Percentiles rank a stretch among this genome's conserved stretches.
phyloP scores from a whole-genome alignment of 305 asterid species.

The Fraxinus dipetala region DNA sequence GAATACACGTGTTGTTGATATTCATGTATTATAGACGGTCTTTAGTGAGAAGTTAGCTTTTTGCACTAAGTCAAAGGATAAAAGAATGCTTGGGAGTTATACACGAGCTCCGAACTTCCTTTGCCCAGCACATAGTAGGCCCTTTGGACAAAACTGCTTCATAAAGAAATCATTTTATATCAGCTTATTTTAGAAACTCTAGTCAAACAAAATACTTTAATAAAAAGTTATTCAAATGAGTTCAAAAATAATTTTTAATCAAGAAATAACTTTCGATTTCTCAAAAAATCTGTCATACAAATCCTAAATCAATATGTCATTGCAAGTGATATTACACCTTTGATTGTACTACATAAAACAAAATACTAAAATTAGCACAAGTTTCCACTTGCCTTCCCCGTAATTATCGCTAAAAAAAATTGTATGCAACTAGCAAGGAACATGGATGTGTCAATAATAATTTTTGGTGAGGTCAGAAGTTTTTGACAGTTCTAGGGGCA shows the following conservation, averaged over 20 bases:
- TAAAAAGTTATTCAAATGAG: not conserved
- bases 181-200: not conserved
- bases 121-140: no score
- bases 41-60: not conserved
- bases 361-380: not conserved
- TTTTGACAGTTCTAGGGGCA: not conserved
- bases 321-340: not conserved
- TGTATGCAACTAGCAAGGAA: not conserved
- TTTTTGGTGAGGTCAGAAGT: conserved; percentile 6
- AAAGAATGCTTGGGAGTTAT: no score
- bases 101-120: no score
- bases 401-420: not conserved
- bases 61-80: not conserved
- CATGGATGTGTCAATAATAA: not conserved
- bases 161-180: no score
- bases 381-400: not conserved
- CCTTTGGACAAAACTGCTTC: no score
- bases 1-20: not conserved
- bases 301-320: not conserved
- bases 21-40: not conserved
- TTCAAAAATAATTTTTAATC: not conserved
- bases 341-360: not conserved
- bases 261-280: not conserved
- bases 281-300: no score
- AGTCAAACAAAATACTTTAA: no score